These are phyloP conservation scores for Mrakia hoshinonis DNA, from an alignment of 768 basidiomycete genomes.

Conservation along the genomic window DNA sequence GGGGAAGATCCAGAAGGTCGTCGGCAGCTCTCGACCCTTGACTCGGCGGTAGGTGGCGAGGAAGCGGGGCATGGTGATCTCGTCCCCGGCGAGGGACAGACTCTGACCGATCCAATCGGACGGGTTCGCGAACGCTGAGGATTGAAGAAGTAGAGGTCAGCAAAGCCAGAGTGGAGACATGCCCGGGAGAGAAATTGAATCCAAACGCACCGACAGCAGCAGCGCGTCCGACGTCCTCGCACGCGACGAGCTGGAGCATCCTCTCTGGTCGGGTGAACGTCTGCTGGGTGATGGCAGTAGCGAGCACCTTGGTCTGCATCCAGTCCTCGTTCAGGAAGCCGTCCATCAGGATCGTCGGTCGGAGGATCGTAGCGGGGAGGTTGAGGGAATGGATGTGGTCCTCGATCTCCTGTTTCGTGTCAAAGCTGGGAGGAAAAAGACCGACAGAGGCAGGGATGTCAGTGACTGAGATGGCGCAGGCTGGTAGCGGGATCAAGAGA, in stretches of 20 bases:
- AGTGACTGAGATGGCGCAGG: background rate
- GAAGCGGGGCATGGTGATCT: background rate
- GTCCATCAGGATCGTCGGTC: background rate
- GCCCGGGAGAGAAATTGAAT: background rate
- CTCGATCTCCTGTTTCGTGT: background rate
- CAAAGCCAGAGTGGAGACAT: background rate
- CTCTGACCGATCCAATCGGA: background rate
- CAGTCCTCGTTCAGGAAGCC: no score
- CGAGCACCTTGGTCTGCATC: no score
- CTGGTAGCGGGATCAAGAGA: background rate
- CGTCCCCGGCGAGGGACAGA: background rate
- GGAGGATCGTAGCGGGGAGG: background rate
- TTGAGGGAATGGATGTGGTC: background rate
- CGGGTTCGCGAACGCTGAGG: background rate
- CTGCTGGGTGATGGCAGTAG: no score
- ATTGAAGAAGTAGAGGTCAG: background rate
- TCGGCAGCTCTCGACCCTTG: background rate
- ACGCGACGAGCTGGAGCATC: no score
- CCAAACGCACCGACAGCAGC: no score
- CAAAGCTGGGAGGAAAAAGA: background rate
- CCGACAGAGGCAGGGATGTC: background rate
- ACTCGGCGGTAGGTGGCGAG: background rate
- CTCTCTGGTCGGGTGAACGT: no score
- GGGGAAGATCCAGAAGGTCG: background rate
- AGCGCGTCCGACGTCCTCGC: no score